These are phyloP conservation scores for Halophytophthora polymorphica DNA, from an alignment of 352 stramenopile genomes.

Conservation along the genomic window DNA sequence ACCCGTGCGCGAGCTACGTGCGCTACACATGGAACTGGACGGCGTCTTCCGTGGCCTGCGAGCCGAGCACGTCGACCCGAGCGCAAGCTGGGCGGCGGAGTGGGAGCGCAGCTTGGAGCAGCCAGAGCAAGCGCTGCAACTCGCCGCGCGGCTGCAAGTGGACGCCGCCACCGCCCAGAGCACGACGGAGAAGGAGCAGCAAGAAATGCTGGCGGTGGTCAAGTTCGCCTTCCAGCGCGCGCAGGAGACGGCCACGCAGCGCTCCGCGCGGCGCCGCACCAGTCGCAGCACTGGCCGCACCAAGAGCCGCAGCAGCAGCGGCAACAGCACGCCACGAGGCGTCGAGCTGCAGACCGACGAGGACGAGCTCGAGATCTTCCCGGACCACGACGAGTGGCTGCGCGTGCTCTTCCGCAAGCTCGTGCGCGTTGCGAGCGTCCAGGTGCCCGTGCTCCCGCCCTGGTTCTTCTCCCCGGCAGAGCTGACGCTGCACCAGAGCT, in stretches of 20 bases:
- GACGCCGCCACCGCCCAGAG: constrained; percentile 14
- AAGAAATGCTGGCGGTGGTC: constrained; percentile 48
- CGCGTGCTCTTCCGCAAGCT: constrained; percentile 45
- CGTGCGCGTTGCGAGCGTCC: constrained; percentile 37
- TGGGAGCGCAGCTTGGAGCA: constrained; percentile 45
- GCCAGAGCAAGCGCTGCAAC: constrained; percentile 43
- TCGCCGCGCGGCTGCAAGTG: constrained; percentile 23
- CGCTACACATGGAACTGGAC: constrained; percentile 37
- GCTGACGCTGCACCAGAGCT: constrained; percentile 14
- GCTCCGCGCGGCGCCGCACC: constrained; percentile 4
- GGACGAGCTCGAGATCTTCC: constrained; percentile 19
- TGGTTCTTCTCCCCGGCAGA: constrained; percentile 57
- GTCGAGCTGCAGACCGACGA: constrained; percentile 9
- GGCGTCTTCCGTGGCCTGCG: constrained; percentile 28
- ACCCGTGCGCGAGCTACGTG: constrained; percentile 30
- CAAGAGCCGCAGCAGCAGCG: constrained; percentile 16
- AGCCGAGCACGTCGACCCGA: constrained; percentile 49
- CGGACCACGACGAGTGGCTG: constrained; percentile 40
- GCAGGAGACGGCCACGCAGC: constrained; percentile 17
- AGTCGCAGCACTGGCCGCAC: constrained; percentile 1
- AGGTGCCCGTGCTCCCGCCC: constrained; percentile 37
- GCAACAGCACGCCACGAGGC: constrained; percentile 4
- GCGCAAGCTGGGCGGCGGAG: constrained; percentile 36
- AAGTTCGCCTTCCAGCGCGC: constrained; percentile 47
- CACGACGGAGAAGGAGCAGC: constrained; percentile 20